phyloP scores from a whole-genome alignment of 108 stramenopile species.

The Nitzschia inconspicua region DNA sequence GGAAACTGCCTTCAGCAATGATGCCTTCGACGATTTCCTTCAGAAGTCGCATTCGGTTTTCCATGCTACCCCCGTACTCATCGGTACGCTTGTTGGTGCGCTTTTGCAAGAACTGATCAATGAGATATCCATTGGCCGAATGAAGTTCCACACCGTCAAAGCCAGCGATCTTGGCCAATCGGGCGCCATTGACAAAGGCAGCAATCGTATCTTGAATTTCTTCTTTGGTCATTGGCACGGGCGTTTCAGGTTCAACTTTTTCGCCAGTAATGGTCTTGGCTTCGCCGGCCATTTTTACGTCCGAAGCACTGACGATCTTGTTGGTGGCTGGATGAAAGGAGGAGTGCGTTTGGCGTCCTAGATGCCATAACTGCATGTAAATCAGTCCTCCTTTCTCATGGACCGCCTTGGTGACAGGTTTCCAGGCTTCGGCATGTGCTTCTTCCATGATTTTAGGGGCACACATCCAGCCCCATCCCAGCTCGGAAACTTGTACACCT shows the following conservation, averaged over 20 bases:
- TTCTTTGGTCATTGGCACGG: constrained; percentile 39
- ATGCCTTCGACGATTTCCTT: constrained; percentile 56
- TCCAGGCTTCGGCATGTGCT: constrained; percentile 67
- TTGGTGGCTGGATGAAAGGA: constrained; percentile 34
- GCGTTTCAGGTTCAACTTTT: constrained; percentile 45
- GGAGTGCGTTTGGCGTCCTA: constrained; percentile 58
- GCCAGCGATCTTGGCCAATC: constrained; percentile 11
- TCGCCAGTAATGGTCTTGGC: constrained; percentile 25
- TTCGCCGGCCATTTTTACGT: constrained; percentile 24
- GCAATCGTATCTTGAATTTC: constrained; percentile 37
- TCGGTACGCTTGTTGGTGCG: constrained; percentile 45
- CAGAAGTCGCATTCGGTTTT: constrained; percentile 67
- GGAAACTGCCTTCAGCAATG: constrained; percentile 44
- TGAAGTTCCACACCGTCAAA: constrained; percentile 41
- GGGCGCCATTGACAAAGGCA: constrained; percentile 42
- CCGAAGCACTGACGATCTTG: constrained; percentile 23
- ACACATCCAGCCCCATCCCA: constrained; percentile 51
- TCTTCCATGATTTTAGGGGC: constrained; percentile 42
- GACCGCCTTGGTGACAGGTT: constrained; percentile 49
- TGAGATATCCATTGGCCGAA: constrained; percentile 57
- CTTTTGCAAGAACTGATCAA: constrained; percentile 51
- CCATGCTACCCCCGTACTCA: constrained; percentile 49
- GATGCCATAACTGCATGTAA: constrained; percentile 66
- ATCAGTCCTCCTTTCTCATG: constrained; percentile 54
- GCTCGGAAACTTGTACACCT: constrained; percentile 40